These are phyloP conservation scores for Anaeramoeba flamelloides DNA, from an alignment of 78 protist species.

Conservation along the genomic window DNA sequence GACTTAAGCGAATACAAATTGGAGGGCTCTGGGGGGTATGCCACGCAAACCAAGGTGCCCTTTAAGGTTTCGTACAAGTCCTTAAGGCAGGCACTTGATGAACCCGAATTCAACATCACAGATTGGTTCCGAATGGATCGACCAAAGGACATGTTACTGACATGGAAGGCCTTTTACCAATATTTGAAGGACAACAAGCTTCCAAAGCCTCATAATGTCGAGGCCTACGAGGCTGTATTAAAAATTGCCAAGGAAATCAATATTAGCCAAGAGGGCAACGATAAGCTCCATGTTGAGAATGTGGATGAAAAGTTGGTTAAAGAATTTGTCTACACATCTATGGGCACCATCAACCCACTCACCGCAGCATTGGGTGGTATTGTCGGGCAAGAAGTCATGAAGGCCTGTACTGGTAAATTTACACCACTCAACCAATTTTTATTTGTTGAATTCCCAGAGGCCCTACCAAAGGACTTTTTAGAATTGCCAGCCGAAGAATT, in stretches of 20 bases:
- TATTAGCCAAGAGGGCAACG: too few relatives aligned
- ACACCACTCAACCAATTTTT: conserved; percentile 65
- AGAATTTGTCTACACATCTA: not conserved
- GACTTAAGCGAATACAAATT: not conserved
- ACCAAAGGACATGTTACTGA: not conserved
- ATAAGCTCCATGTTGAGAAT: too few relatives aligned
- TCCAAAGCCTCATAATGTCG: not conserved
- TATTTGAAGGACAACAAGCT: not conserved
- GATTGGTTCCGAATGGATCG: not conserved
- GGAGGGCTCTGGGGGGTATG: not conserved
- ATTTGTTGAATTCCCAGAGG: conserved; percentile 43
- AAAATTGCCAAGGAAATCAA: too few relatives aligned
- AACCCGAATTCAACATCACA: not conserved
- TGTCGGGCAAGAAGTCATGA: conserved; percentile 66
- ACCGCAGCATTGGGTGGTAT: conserved; percentile 38
- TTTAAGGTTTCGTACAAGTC: not conserved
- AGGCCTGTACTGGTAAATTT: conserved; percentile 85
- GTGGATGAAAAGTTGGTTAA: not conserved
- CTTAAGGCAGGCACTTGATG: not conserved
- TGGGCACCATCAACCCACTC: conserved; percentile 13
- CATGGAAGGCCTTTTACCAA: not conserved
- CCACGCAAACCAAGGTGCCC: not conserved
- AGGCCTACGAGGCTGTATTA: not conserved
- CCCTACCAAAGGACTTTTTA: not conserved
- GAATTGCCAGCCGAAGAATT: not conserved